Conservation (phyloP, 2,329 filamentous ascomycete species). For the Penicillium italicum region DNA sequence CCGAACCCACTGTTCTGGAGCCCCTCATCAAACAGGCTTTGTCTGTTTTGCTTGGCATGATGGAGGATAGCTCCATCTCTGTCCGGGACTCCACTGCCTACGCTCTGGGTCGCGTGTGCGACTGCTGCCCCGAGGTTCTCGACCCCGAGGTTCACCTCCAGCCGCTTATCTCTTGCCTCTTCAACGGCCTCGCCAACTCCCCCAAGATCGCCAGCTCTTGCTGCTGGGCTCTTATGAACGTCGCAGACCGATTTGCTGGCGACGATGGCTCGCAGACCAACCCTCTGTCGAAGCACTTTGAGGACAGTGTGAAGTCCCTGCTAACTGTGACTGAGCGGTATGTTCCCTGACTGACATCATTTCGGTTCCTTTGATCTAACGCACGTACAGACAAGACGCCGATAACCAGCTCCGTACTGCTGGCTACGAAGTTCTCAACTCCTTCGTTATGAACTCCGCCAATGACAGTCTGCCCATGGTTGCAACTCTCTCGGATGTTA, state of each 20-base stretch:
- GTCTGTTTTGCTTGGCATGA: constrained; percentile 86
- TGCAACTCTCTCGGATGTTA: constrained; percentile 77
- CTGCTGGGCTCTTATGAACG: constrained; percentile 98
- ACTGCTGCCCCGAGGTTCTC: constrained; percentile 86
- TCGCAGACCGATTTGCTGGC: constrained; percentile 91
- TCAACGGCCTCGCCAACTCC: constrained; percentile 82
- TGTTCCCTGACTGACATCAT: constrained; percentile 9
- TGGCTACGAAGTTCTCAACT: constrained; percentile 93
- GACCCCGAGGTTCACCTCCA: constrained; percentile 80
- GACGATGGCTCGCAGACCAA: constrained; percentile 76
- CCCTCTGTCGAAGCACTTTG: constrained; percentile 85
- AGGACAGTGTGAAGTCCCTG: constrained; percentile 81
- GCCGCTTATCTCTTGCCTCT: constrained; percentile 80
- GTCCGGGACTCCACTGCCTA: constrained; percentile 97
- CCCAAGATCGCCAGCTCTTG: constrained; percentile 97
- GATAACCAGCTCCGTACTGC: constrained; percentile 91
- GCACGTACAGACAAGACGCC: constrained; percentile 55
- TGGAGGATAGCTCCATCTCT: constrained; percentile 80
- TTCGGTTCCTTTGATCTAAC: constrained; percentile 12
- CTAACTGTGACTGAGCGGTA: constrained; percentile 77
- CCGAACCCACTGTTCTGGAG: constrained; percentile 85
- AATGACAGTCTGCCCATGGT: constrained; percentile 78
- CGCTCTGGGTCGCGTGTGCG: constrained; percentile 91
- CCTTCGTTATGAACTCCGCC: constrained; percentile 87
- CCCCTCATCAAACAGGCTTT: constrained; percentile 95